Percentiles rank a stretch among this genome's conserved stretches.
These are phyloP conservation scores for Pseudogymnoascus sp. DNA, from an alignment of 2,329 filamentous ascomycete species.

Conservation along the genomic window DNA sequence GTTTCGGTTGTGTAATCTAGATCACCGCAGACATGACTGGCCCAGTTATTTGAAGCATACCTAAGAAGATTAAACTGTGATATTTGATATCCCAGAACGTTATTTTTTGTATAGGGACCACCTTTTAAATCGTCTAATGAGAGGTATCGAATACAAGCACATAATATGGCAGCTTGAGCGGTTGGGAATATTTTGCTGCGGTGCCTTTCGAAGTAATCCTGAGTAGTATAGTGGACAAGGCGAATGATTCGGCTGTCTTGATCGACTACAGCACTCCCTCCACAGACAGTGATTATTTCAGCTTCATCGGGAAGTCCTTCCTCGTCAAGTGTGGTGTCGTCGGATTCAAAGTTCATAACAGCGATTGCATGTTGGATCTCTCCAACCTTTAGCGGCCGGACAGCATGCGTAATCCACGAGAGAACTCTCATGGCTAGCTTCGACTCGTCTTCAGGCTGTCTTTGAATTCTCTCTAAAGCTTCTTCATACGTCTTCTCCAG, in stretches of 20 bases:
- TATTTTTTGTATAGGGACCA: not conserved
- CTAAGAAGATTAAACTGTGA: not conserved
- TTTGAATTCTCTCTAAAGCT: not conserved
- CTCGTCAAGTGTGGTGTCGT: not conserved
- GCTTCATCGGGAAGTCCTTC: not conserved
- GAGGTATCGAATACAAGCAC: not conserved
- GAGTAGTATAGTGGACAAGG: constrained; percentile 23
- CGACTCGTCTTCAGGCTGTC: not conserved
- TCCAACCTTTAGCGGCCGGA: not conserved
- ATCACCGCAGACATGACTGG: not conserved
- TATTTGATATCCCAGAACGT: not conserved
- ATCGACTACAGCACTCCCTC: constrained; percentile 18
- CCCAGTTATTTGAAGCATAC: not conserved
- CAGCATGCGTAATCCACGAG: not conserved
- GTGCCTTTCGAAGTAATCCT: constrained; percentile 21
- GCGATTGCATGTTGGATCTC: not conserved
- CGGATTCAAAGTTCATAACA: not conserved
- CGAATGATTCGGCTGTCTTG: constrained; percentile 12
- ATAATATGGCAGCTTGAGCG: not conserved
- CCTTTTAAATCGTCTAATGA: not conserved
- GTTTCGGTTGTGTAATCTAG: not conserved
- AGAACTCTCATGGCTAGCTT: not conserved
- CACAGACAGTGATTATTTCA: constrained; percentile 22
- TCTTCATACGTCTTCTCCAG: not conserved
- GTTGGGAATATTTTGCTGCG: not conserved